Base-by-base conservation (phyloP, 192 early-diverging fungal species). In the Coemansia sp. region DNA sequence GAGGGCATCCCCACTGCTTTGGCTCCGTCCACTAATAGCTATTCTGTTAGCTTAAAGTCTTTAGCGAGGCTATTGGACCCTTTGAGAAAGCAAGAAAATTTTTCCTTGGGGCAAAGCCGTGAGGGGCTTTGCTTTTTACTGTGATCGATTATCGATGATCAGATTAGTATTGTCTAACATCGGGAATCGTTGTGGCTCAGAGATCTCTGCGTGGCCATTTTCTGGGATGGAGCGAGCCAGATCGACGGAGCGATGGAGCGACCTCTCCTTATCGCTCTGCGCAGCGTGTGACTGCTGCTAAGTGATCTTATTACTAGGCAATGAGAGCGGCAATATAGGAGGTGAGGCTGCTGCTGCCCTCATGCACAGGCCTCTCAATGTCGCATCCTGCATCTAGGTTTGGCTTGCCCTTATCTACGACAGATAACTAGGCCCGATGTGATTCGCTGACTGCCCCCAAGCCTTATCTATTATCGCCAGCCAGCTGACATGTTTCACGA, bases 401-500 rank as follows among this genome's bases (percentile, higher is more conserved):
- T n/a, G 47, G 47, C 8, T 11, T 15, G 4, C n/a, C 15, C 16
- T 35, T 35, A 35, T 35, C 34, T 35, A 11, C 15, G 3, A 29
- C 13, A n/a, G 55, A 58, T 58, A 18, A 18, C 29, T 35, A 58
- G 16, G 1, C 55, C 5, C 8, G 4, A 3, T 30, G 34, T 58
- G 55, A 58, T 58, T 58, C 55, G 55, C 55, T 58, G 55, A 15
- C 11, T 4, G 16, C 13, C 7, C 7, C 16, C 16, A 53, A 29
- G 50, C 34, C 55, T 58, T 58, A 58, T 58, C 55, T 58, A 15
- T 18, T 35, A 30, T 30, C 30, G 30, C 55, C 16, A 16, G 53
- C 53, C 55, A 35, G 55, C 55, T 58, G 55, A 58, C 55, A 18
- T 15, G 27, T 35, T n/a, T 58, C 30, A n/a, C 55, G 55, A 32